Evolutionary conservation across 2,329 filamentous ascomycete species (phyloP).

Genomic region (Metarhizium brunneum): DNA sequence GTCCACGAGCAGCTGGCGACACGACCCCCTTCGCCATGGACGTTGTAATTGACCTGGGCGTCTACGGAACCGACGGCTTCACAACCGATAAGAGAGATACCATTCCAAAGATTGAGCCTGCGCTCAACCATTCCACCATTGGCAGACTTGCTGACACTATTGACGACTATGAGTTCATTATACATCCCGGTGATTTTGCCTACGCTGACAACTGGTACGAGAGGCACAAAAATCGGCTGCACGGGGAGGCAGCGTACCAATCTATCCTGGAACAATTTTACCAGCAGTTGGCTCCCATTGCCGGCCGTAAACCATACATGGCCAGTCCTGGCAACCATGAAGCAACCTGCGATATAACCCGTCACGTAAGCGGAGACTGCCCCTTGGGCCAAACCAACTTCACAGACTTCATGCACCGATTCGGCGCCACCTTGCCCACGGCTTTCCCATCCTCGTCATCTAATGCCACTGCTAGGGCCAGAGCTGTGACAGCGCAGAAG

Average conservation of each 20-base stretch:
- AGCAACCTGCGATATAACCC: slow-evolving; percentile 38
- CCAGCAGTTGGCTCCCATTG: slow-evolving; percentile 27
- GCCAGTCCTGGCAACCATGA: slow-evolving; percentile 45
- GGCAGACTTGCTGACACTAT: slow-evolving; percentile 38
- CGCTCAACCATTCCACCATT: slow-evolving; percentile 49
- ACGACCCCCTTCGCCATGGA: slow-evolving; percentile 42
- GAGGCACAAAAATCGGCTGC: slow-evolving; percentile 33
- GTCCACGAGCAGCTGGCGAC: slow-evolving; percentile 44
- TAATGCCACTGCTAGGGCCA: slow-evolving; percentile 28
- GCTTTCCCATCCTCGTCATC: slow-evolving; percentile 39
- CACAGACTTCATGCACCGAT: slow-evolving; percentile 49
- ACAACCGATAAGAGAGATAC: slow-evolving; percentile 34
- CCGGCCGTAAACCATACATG: slow-evolving; percentile 43
- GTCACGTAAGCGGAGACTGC: slow-evolving; percentile 27
- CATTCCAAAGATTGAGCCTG: slow-evolving; percentile 38
- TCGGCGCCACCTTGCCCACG: slow-evolving; percentile 40
- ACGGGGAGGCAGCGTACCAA: slow-evolving; percentile 41
- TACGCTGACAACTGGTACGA: slow-evolving; percentile 51
- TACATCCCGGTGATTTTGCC: slow-evolving; percentile 46
- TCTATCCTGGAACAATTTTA: slow-evolving; percentile 50
- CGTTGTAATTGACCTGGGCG: slow-evolving; percentile 40
- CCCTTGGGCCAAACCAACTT: slow-evolving; percentile 49
- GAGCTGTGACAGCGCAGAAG: slow-evolving; percentile 34
- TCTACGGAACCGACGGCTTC: slow-evolving; percentile 28
- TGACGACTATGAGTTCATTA: slow-evolving; percentile 45